Base-by-base conservation (phyloP, 371 early-diverging fungal species). In the Batrachochytrium dendrobatidis region DNA sequence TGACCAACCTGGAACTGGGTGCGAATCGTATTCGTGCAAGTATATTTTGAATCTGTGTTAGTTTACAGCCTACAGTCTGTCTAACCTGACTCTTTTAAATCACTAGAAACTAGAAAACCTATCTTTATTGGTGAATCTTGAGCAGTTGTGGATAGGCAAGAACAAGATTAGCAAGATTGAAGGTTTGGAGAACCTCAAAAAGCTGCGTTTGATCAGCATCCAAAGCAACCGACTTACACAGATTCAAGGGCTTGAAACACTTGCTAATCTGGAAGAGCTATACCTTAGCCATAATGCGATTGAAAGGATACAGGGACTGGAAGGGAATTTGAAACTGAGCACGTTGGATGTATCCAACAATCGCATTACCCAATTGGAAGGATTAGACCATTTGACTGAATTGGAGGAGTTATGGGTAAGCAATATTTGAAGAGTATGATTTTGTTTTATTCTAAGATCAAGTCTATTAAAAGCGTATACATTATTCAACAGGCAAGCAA, bases 91-190 rank as follows among this genome's bases (percentile, higher is more conserved):
- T 17, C 32, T 12, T 7, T 1, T n/a, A 31, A 18, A 28, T 58
- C 6, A 20, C 15, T 32, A 89, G 85, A 72, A 61, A 6, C 92
- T 95, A 59, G 90, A 90, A 59, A 87, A 89, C 44, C 72, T 96
- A 30, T 91, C 89, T 52, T 32, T 61, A n/a, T 70, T 96, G 45
- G 83, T 80, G 25, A 81, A 83, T 45, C 72, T 98, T 65, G 81
- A 85, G 54, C 82, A 95, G 70, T 81, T 98, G 18, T 96, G 93
- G 87, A 74, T 98, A 34, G 96, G 98, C 30, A 98, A 98, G 68
- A 98, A 98, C 79, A 98, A 96, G 73, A 92, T 98, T 30, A 74
- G 82, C 1, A 77, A 81, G 61, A 73, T 95, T 8, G 73, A 90
- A 79, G 89, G 51, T 3, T 32, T 51, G 3, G 28, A 28, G 8